Base-by-base conservation (phyloP, 768 basidiomycete genomes). In the Tubosaeta sp. region DNA sequence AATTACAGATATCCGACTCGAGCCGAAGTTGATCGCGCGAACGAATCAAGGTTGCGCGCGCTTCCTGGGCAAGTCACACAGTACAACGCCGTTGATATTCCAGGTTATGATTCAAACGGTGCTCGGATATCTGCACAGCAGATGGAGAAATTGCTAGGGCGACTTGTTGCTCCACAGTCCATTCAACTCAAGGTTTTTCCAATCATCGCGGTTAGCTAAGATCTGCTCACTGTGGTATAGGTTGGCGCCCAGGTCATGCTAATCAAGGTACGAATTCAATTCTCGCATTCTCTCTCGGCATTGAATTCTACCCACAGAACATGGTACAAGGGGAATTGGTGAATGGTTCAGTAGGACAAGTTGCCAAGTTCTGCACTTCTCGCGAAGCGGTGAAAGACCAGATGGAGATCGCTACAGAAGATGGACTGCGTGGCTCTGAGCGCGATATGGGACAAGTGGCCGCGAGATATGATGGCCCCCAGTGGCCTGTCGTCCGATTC, bases 241-340 rank as follows among this genome's bases (percentile, higher is more conserved):
- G 73, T 85, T 46, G 86, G 85, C 12, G 88, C 90, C 3, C 93
- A 95, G 64, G 93, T 95, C 4, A 91, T 91, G 89, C 64, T 88
- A 3, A 75, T 87, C 56, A 87, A 87, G 74, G 86, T 82, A 51
- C 8, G 42, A n/a, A 35, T 22, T 6, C 18, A 29, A 41, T 9
- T 31, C 3, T n/a, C n/a, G 34, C 8, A 5, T 16, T 30, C 32
- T 55, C 29, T 32, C 22, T 11, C 31, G 11, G 16, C 6, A 46
- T 29, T 51, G 21, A 56, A 41, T 13, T 27, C 43, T 44, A 22
- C 13, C 12, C 18, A 7, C 55, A 88, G 86, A 89, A 89, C 56
- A 64, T 87, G 49, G 62, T 76, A 1, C 86, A 87, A 74, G 87
- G 86, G 22, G 57, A 68, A 39, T 69, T 89, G 25, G 84, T 89